Conservation (phyloP, 2,329 filamentous ascomycete genomes). For the Epichloe scottii region DNA sequence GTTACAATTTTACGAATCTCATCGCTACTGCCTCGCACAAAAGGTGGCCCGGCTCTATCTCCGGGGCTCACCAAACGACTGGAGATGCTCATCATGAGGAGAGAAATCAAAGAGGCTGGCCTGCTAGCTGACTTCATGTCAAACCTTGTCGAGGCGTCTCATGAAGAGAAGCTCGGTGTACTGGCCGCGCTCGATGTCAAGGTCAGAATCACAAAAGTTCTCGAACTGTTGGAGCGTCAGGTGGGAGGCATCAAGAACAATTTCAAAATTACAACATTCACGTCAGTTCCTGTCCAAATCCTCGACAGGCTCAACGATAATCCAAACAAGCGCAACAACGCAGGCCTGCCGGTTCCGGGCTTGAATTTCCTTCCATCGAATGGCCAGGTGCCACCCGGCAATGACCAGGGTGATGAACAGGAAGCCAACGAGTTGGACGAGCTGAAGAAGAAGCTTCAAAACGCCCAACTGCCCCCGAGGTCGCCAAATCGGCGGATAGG, state of each 20-base stretch:
- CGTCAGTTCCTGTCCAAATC: conserved; percentile 50
- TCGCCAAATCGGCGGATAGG: conserved; percentile 77
- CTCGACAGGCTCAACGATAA: conserved; percentile 38
- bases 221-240: conserved; percentile 73
- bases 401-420: conserved; percentile 53
- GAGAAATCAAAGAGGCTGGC: conserved; percentile 71
- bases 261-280: conserved; percentile 72
- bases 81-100: conserved; percentile 75
- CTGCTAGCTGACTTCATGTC: conserved; percentile 92
- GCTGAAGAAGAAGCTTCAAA: conserved; percentile 74
- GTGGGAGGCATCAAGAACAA: conserved; percentile 75
- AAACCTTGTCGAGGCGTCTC: conserved; percentile 74
- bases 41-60: conserved; percentile 53
- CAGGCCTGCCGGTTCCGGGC: conserved; percentile 26
- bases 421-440: conserved; percentile 86
- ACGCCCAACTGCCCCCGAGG: conserved; percentile 74
- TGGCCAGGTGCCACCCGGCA: conserved; percentile 29
- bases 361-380: conserved; percentile 23
- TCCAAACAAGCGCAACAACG: conserved; percentile 21
- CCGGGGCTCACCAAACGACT: conserved; percentile 77
- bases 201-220: conserved; percentile 65
- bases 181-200: conserved; percentile 71
- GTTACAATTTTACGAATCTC: conserved; percentile 74
- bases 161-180: conserved; percentile 84
- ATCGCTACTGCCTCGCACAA: conserved; percentile 63